Base-by-base conservation (phyloP, 306 rosid genomes). In the Sicyos edulis region DNA sequence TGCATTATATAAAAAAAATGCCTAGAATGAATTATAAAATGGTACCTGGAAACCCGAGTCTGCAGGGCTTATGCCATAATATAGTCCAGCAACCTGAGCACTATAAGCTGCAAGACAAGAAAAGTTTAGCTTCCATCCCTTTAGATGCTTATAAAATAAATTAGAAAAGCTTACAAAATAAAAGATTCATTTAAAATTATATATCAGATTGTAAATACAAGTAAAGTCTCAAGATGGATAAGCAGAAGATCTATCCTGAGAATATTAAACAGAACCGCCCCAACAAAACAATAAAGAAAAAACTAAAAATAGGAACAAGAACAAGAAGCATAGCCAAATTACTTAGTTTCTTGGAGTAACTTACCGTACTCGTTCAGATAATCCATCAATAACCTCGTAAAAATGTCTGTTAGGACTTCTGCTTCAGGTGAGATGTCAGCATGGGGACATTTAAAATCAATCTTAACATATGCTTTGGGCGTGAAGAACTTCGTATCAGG, bases 351-450 rank as follows among this genome's bases (percentile, higher is more conserved):
- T 20, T 6, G 12, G 47, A 54, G 64, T 69, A 70, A 67, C 82
- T 82, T 71, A 93, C 99, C 99, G 76, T 88, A 82, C 75, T 93
- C 99, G 77, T 93, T 88, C 89, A 93, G 84, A 84, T 85, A 91
- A 83, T 93, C 99, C 92, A 91, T 88, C 78, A 93, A 83, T 59
- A 93, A 80, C 74, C 77, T 82, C 1, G 91, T 88, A 80, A 93
- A 93, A 76, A 93, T 82, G 71, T 78, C 76, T 6, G 82, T 83
- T 55, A 91, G 77, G 75, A 91, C 90, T 80, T 76, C 87, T 70
- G 96, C 82, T 83, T 91, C 92, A 7, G 97, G 96, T 64, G 99
- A 91, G 83, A 74, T 86, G 72, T 87, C 82, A 76, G 99, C 82
- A 72, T 82, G 81, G 37, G 99, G 97, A 70, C 99, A 93, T 77